A percentile compares a stretch with the other conserved stretches of the same genome.
These are phyloP conservation scores for Poa annua DNA, from an alignment of 176 grass and related monocot species.

Conservation along the genomic window DNA sequence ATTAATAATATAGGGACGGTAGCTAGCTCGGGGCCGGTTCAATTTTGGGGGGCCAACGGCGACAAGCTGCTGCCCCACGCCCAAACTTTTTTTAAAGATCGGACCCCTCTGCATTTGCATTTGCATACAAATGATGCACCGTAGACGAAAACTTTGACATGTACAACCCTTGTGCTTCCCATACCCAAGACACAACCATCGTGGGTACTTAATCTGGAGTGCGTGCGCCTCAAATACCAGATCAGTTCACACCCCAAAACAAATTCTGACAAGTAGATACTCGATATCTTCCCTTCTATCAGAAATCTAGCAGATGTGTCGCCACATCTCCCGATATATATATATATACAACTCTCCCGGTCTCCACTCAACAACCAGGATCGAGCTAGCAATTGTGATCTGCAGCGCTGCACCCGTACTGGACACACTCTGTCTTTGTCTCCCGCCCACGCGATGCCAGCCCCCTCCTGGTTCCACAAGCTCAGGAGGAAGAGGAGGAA, in stretches of 20 bases:
- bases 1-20: no score
- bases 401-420: background rate
- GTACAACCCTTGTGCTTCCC: background rate
- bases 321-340: conserved; percentile 10
- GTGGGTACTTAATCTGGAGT: background rate
- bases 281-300: background rate
- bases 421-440: conserved; percentile 27
- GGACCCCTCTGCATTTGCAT: background rate
- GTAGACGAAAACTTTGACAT: conserved; percentile 11
- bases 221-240: background rate
- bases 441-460: conserved; percentile 40
- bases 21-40: background rate
- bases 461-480: conserved; percentile 83
- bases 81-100: background rate
- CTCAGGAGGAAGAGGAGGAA: conserved; percentile 57
- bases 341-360: no score
- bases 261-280: background rate
- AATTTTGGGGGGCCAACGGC: background rate
- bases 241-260: conserved; percentile 10
- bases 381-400: conserved; percentile 9
- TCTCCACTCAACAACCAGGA: background rate
- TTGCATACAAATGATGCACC: background rate
- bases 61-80: conserved; percentile 7
- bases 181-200: background rate
- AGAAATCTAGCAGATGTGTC: background rate